A percentile compares a stretch with the other conserved stretches of the same genome.
phyloP scores from a whole-genome alignment of 352 stramenopile species.

The Thalassiosira mediterranea region DNA sequence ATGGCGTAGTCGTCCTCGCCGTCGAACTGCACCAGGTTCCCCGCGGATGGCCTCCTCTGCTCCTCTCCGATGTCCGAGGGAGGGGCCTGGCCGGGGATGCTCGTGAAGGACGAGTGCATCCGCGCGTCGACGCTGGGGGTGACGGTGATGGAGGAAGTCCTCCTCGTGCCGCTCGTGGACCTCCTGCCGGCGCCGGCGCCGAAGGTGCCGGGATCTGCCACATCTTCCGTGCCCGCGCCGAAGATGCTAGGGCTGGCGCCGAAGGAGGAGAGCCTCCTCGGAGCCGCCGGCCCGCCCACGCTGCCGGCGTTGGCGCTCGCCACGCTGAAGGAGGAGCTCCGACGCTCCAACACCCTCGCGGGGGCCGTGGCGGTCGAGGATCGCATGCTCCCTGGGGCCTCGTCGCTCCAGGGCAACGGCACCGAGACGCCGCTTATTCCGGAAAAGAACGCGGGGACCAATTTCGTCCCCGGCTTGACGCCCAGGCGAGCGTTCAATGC shows the following conservation, averaged over 20 bases:
- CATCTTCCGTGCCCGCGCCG: too few relatives aligned
- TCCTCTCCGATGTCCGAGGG: too few relatives aligned
- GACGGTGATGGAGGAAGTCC: too few relatives aligned
- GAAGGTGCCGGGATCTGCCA: too few relatives aligned
- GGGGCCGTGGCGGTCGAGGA: not conserved
- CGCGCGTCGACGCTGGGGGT: too few relatives aligned
- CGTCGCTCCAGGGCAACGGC: conserved; percentile 1
- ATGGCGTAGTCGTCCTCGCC: conserved; percentile 18
- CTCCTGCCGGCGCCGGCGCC: too few relatives aligned
- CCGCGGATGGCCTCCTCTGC: not conserved
- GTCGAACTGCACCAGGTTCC: not conserved
- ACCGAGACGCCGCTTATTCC: conserved; percentile 10
- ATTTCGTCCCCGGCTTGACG: not conserved
- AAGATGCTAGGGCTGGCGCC: too few relatives aligned
- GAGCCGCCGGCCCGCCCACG: not conserved
- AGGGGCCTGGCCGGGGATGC: too few relatives aligned
- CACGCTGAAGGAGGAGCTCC: too few relatives aligned
- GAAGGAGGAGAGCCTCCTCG: not conserved
- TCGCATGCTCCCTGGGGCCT: not conserved
- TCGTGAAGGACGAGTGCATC: too few relatives aligned
- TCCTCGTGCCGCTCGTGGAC: too few relatives aligned
- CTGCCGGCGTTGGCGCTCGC: not conserved
- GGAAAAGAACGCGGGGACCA: conserved; percentile 10
- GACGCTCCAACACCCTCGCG: too few relatives aligned
- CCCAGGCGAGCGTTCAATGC: not conserved